These are phyloP conservation scores for Talaromyces sp. DNA, from an alignment of 2,329 filamentous ascomycete genomes.

Conservation along the genomic window DNA sequence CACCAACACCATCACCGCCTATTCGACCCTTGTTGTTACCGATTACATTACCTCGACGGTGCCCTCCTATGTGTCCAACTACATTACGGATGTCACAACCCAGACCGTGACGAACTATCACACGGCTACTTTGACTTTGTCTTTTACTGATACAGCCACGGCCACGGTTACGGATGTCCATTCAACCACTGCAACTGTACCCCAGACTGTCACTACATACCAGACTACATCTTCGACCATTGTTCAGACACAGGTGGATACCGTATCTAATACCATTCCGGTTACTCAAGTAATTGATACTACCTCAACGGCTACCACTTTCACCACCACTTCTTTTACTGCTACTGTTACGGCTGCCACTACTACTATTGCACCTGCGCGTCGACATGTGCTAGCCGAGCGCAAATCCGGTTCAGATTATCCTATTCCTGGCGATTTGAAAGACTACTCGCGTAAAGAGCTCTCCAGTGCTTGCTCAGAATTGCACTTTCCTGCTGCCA, in stretches of 20 bases:
- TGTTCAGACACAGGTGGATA: background rate
- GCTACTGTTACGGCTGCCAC: background rate
- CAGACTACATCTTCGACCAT: background rate
- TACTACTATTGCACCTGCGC: background rate
- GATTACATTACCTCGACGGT: background rate
- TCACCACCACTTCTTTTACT: background rate
- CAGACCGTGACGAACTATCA: background rate
- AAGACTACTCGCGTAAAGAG: background rate
- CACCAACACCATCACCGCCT: background rate
- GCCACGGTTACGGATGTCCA: background rate
- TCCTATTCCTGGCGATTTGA: background rate
- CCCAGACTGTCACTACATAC: background rate
- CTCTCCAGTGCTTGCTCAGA: background rate
- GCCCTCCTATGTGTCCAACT: background rate
- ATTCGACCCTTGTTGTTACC: background rate
- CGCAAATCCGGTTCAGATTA: background rate
- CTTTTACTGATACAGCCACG: background rate
- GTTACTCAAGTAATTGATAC: conserved; percentile 1
- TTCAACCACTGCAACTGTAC: background rate
- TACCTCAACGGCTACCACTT: background rate
- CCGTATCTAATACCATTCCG: background rate
- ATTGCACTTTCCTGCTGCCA: background rate
- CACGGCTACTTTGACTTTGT: background rate
- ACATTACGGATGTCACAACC: background rate
- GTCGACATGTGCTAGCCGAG: background rate